Percentiles rank a stretch among this genome's conserved stretches.
Conservation (phyloP, 306 rosid species). For the Canavalia gladiata region DNA sequence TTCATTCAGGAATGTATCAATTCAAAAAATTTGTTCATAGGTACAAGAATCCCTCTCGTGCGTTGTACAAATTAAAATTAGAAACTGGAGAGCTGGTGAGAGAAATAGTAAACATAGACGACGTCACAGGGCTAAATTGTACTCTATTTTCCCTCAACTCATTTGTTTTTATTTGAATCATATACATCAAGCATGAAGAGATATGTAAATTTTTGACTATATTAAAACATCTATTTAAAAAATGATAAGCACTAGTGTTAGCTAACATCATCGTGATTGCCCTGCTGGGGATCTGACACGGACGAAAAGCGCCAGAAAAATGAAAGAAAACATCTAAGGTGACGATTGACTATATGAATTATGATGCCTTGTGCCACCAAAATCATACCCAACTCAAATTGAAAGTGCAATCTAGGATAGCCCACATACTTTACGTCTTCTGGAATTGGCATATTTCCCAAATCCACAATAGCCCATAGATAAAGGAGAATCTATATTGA, state of each 20-base stretch:
- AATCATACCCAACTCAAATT: not conserved
- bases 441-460: not conserved
- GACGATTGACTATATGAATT: not conserved
- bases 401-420: slow-evolving; percentile 5
- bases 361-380: slow-evolving; percentile 8
- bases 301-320: not conserved
- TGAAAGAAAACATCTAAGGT: not conserved
- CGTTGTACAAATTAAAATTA: too few relatives aligned
- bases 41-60: too few relatives aligned
- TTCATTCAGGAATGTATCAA: too few relatives aligned
- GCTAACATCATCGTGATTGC: not conserved
- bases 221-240: not conserved
- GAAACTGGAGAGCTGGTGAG: too few relatives aligned
- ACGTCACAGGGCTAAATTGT: too few relatives aligned
- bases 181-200: too few relatives aligned
- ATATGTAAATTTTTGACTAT: too few relatives aligned
- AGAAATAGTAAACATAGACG: too few relatives aligned
- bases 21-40: too few relatives aligned
- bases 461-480: not conserved
- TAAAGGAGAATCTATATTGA: not conserved
- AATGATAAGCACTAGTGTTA: not conserved
- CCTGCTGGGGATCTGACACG: not conserved
- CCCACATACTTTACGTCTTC: not conserved
- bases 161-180: too few relatives aligned
- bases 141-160: too few relatives aligned